These are phyloP conservation scores for Claviceps spartinae DNA, from an alignment of 2,329 filamentous ascomycete species.

Conservation along the genomic window DNA sequence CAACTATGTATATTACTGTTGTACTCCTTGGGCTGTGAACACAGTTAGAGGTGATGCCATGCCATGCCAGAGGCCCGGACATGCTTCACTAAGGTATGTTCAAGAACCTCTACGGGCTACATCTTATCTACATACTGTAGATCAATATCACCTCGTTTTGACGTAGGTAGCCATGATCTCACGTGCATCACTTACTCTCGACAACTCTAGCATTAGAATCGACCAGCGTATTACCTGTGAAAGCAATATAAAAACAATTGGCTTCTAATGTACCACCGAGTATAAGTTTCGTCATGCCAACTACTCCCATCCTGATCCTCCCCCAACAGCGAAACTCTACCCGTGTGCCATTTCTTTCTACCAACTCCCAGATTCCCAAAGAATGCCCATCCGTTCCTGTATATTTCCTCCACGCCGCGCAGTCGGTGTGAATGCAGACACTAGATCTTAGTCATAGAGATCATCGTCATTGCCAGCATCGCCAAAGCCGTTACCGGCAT, in stretches of 20 bases:
- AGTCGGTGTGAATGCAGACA: conserved; percentile 26
- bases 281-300: conserved; percentile 2
- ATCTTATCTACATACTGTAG: too few relatives aligned
- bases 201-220: not conserved
- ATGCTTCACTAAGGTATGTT: too few relatives aligned
- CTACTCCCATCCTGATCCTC: not conserved
- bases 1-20: too few relatives aligned
- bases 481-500: conserved; percentile 55
- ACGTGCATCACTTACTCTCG: not conserved
- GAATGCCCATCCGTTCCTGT: too few relatives aligned
- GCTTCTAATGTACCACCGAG: conserved; percentile 5
- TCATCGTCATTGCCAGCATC: conserved; percentile 89
- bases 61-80: too few relatives aligned
- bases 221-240: not conserved
- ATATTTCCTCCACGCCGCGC: too few relatives aligned
- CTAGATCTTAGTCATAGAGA: conserved; percentile 76
- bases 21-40: too few relatives aligned
- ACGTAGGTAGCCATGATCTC: not conserved
- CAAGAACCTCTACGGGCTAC: too few relatives aligned
- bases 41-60: too few relatives aligned
- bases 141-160: too few relatives aligned
- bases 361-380: conserved; percentile 20
- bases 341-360: conserved; percentile 20
- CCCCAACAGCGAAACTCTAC: conserved; percentile 4
- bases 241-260: not conserved